Evolutionary conservation across 1,139 yeast genomes (phyloP), one percentile per base, ranked within the genome.

Genomic region (Suhomyces wounanorum): DNA sequence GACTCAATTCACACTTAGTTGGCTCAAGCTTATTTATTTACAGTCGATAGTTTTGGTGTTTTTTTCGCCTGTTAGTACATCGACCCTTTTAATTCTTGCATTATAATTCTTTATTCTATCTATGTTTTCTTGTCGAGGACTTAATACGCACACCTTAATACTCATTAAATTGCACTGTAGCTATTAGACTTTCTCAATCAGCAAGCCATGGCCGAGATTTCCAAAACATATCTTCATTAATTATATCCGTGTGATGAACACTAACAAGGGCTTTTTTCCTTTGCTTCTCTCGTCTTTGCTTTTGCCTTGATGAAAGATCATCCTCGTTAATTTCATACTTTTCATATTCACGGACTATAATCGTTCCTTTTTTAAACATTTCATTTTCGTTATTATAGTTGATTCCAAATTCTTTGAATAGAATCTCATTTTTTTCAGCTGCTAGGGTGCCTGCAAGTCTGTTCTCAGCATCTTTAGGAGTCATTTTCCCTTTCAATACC

Each of bases 331-430:
- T 8, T 18, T 43, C 42, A 13, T 45, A 48, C 11, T 55, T 50
- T 25, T 64, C 61, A 52, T 61, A 72, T 53, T 87, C 88, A 56
- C 91, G 72, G 7, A 84, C 79, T 16, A 87, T 70, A 14, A 87
- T 70, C 0, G 97, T 87, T 0, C 99, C 99, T 71, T 92, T 94
- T 59, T 86, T 88, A 69, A 72, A 94, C 54, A 91, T 85, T 51
- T 88, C 97, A 0, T 87, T 88, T 67, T 94, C 98, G 56, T 89
- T 83, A 65, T 94, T 94, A 68, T 94, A 94, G 65, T 94, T 94
- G 43, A 94, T 83, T 1, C 88, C 89, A 67, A 92, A 89, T 55
- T 84, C 81, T 28, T 76, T 69, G 63, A 88, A 94, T 51, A 94
- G 66, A 3, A 94, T 84, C 64, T 94, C 99, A 63, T 94, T 87